These are phyloP conservation scores for Diplodia sapinea DNA, from an alignment of 2,329 filamentous ascomycete species.

Conservation along the genomic window DNA sequence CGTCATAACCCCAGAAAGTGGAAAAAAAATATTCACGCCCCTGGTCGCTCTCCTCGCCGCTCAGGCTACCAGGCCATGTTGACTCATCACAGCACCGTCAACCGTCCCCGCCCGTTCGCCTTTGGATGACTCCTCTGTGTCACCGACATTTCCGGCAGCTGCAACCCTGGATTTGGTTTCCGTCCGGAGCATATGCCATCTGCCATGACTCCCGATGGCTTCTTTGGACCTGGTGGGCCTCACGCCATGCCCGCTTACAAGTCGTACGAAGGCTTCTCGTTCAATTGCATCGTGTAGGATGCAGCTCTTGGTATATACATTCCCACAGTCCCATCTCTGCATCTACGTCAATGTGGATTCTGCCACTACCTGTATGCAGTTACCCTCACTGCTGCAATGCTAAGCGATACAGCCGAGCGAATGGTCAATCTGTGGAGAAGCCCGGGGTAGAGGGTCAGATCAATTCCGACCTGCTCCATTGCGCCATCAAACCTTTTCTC, in stretches of 20 bases:
- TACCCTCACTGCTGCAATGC: not conserved
- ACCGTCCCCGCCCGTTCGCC: not conserved
- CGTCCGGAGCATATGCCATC: not conserved
- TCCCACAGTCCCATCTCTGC: not conserved
- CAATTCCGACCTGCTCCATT: slow-evolving; percentile 19
- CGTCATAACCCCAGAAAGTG: slow-evolving; percentile 23
- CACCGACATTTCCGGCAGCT: not conserved
- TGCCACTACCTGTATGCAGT: not conserved
- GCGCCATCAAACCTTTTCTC: slow-evolving; percentile 5
- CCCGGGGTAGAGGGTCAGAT: slow-evolving; percentile 16
- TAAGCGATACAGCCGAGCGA: slow-evolving; percentile 13
- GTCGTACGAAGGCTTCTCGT: not conserved
- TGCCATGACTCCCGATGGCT: not conserved
- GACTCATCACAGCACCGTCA: slow-evolving; percentile 23
- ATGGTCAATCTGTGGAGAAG: slow-evolving; percentile 23
- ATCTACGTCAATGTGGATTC: not conserved
- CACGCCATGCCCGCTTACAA: not conserved
- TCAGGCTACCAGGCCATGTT: slow-evolving; percentile 6
- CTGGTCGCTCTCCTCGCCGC: slow-evolving; percentile 4
- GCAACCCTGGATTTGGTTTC: not conserved
- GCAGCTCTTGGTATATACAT: too few relatives aligned
- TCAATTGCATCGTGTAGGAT: not conserved
- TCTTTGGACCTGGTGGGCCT: not conserved
- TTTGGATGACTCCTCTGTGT: slow-evolving; percentile 15
- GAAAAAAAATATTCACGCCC: slow-evolving; percentile 25